These are phyloP conservation scores for Hortaea werneckii DNA, from an alignment of 2,329 filamentous ascomycete species.

Conservation along the genomic window DNA sequence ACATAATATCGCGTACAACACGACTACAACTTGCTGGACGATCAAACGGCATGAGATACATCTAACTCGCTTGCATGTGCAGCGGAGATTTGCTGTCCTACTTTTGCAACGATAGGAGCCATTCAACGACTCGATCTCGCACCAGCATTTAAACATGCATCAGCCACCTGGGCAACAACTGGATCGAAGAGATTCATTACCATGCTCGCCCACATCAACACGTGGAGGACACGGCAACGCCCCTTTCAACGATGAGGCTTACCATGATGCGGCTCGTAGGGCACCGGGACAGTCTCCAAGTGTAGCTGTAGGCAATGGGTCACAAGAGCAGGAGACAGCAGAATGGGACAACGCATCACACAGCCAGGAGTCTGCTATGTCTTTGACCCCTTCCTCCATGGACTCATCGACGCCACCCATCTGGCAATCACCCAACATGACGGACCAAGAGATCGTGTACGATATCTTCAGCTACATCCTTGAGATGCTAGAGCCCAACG, in stretches of 20 bases:
- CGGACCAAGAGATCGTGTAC: constrained; percentile 23
- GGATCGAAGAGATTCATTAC: constrained; percentile 4
- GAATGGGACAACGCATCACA: constrained; percentile 1
- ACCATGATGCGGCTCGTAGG: constrained; percentile 10
- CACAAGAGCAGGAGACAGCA: constrained; percentile 15
- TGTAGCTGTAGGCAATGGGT: constrained; percentile 13
- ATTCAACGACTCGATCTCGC: neutral
- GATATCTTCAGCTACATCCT: constrained; percentile 29
- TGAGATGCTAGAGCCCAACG: constrained; percentile 19
- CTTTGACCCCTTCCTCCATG: constrained; percentile 1
- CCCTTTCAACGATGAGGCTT: constrained; percentile 9
- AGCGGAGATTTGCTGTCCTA: neutral
- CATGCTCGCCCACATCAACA: constrained; percentile 5
- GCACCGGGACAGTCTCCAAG: constrained; percentile 7
- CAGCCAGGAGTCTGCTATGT: neutral
- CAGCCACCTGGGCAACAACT: constrained; percentile 2
- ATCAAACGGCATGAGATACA: constrained; percentile 1
- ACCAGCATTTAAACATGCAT: constrained; percentile 1
- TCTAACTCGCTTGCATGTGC: constrained; percentile 2
- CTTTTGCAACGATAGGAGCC: too few relatives aligned
- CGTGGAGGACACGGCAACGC: constrained; percentile 1
- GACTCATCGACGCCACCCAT: constrained; percentile 2
- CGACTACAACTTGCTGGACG: too few relatives aligned
- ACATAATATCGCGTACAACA: too few relatives aligned
- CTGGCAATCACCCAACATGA: constrained; percentile 2